phyloP scores from a whole-genome alignment of 768 basidiomycete species.

The Lyophyllum decastes region DNA sequence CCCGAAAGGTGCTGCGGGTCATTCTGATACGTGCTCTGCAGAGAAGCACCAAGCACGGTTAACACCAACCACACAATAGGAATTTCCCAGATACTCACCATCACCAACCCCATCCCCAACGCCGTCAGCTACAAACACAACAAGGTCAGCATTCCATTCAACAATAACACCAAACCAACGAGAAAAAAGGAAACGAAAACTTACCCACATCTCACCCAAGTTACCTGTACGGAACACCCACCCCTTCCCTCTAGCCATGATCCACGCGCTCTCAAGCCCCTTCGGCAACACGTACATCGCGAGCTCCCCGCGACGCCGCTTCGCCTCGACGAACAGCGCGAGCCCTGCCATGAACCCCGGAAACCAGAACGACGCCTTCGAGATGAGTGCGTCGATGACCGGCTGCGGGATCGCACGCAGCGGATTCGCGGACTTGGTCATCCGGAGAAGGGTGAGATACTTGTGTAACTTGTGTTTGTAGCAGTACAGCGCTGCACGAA shows the following conservation, averaged over 20 bases:
- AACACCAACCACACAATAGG: not conserved
- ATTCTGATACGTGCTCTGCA: constrained; percentile 77
- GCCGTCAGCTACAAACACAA: constrained; percentile 49
- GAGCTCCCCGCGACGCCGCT: constrained; percentile 83
- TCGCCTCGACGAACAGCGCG: constrained; percentile 85
- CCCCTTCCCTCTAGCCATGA: constrained; percentile 71
- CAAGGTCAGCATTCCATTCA: too few species aligned
- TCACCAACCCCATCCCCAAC: constrained; percentile 89
- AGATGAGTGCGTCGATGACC: constrained; percentile 57
- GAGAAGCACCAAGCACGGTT: constrained; percentile 4
- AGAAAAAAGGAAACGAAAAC: too few species aligned
- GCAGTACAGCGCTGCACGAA: constrained; percentile 57
- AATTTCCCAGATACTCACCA: constrained; percentile 48
- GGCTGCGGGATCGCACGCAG: constrained; percentile 43
- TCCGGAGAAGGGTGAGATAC: constrained; percentile 37
- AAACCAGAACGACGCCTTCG: constrained; percentile 73
- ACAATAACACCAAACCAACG: too few species aligned
- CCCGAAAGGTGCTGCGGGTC: constrained; percentile 84
- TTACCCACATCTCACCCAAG: constrained; percentile 66
- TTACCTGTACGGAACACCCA: constrained; percentile 72
- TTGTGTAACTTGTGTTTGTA: constrained; percentile 62
- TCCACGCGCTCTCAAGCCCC: constrained; percentile 89
- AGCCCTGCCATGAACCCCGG: constrained; percentile 74
- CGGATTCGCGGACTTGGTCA: constrained; percentile 25
- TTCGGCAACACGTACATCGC: constrained; percentile 93